phyloP scores from a whole-genome alignment of 2,329 filamentous ascomycete species.

The Tolypocladium cylindrosporum region DNA sequence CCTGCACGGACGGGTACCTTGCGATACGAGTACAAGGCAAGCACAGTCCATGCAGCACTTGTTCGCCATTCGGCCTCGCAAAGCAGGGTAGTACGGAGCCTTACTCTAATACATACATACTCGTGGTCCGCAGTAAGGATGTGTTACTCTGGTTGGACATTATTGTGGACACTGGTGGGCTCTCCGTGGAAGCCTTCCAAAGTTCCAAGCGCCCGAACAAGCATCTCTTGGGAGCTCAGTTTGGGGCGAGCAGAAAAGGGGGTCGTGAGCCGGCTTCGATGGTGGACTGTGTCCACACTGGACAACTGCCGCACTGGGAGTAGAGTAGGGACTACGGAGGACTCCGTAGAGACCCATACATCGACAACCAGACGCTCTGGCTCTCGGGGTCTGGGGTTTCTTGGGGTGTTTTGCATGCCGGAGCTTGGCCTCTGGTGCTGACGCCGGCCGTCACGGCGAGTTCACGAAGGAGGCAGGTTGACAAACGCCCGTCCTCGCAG shows the following conservation, averaged over 20 bases:
- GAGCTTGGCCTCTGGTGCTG: neutral
- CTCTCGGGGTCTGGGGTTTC: neutral
- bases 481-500: neutral
- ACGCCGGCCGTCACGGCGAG: neutral
- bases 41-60: too few relatives aligned
- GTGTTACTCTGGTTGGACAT: neutral
- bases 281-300: neutral
- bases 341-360: too few relatives aligned
- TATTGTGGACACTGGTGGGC: neutral
- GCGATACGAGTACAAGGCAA: too few relatives aligned
- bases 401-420: neutral
- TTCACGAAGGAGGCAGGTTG: neutral
- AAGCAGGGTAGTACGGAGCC: too few relatives aligned
- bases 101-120: too few relatives aligned
- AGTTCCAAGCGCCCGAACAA: neutral
- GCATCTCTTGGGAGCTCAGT: neutral
- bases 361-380: too few relatives aligned
- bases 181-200: neutral
- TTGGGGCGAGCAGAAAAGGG: neutral
- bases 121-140: too few relatives aligned
- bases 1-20: too few relatives aligned
- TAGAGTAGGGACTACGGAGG: neutral
- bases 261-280: neutral
- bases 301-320: slow-evolving; percentile 4
- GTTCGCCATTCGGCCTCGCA: too few relatives aligned